Conservation (phyloP, 2,329 filamentous ascomycete species). For the Exophiala sp. region DNA sequence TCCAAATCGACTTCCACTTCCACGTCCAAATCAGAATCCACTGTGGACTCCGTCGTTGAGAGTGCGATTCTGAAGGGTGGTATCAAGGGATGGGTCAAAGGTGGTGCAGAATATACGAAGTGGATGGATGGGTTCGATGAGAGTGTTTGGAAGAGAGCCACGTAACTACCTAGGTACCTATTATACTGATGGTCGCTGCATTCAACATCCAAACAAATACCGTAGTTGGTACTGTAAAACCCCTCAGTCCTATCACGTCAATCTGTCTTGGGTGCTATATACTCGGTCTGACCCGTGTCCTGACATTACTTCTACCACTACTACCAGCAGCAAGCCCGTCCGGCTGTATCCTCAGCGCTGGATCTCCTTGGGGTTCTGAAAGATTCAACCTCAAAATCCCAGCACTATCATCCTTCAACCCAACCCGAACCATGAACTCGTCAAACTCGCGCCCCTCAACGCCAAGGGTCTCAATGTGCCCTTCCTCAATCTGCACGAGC, state of each 20-base stretch:
- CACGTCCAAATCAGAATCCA: neutral
- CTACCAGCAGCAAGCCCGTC: neutral
- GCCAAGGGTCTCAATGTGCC: slow-evolving; percentile 20
- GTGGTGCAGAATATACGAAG: slow-evolving; percentile 29
- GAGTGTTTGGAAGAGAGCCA: slow-evolving; percentile 12
- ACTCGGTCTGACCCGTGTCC: too few relatives aligned
- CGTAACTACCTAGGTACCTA: neutral
- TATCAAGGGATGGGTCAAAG: slow-evolving; percentile 33
- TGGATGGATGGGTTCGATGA: slow-evolving; percentile 32
- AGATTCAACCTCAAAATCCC: neutral
- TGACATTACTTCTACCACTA: neutral
- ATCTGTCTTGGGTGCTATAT: too few relatives aligned
- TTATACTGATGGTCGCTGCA: neutral
- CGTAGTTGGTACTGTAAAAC: neutral
- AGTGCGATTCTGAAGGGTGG: slow-evolving; percentile 31
- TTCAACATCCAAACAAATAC: neutral
- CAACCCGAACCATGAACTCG: slow-evolving; percentile 15
- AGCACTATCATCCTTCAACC: slow-evolving; percentile 4
- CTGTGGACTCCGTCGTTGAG: neutral
- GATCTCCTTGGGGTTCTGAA: neutral
- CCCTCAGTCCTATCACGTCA: too few relatives aligned
- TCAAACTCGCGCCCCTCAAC: slow-evolving; percentile 22
- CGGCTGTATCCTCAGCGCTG: neutral
- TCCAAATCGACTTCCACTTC: neutral
- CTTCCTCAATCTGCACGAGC: slow-evolving; percentile 29